phyloP scores from a whole-genome alignment of 75 land plant genomes.

The Isoetes taiwanensis region DNA sequence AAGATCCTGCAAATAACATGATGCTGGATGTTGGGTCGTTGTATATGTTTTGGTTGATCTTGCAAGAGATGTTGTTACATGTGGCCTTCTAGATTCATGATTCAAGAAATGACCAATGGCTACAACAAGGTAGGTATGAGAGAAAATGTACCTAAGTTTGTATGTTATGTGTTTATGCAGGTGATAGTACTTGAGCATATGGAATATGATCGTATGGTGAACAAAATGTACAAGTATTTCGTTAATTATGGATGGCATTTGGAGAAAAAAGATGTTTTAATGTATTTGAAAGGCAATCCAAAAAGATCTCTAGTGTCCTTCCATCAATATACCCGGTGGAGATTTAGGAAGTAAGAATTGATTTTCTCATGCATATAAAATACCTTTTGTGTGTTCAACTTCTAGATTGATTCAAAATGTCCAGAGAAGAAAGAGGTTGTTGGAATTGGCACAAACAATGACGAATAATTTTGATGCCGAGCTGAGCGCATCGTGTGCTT shows the following conservation, averaged over 20 bases:
- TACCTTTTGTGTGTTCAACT: too few relatives aligned
- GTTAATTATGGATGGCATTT: slow-evolving; percentile 19
- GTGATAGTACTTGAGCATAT: too few relatives aligned
- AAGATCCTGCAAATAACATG: slow-evolving; percentile 55
- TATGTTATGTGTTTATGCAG: neutral
- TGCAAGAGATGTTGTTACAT: slow-evolving; percentile 21
- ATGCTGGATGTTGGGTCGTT: slow-evolving; percentile 43
- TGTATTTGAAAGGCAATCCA: slow-evolving; percentile 20
- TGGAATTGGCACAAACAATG: slow-evolving; percentile 27
- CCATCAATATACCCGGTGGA: neutral
- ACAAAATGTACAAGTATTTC: slow-evolving; percentile 10
- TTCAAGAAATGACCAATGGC: slow-evolving; percentile 13
- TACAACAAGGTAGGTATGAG: slow-evolving; percentile 8
- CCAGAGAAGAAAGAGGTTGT: slow-evolving; percentile 7
- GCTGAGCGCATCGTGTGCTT: slow-evolving; percentile 9
- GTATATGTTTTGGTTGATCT: slow-evolving; percentile 62
- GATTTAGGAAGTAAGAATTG: neutral
- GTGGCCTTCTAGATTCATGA: slow-evolving; percentile 15
- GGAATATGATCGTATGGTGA: slow-evolving; percentile 11
- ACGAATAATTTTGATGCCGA: slow-evolving; percentile 14
- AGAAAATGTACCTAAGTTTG: too few relatives aligned
- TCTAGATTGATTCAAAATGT: neutral
- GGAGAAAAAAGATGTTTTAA: slow-evolving; percentile 20
- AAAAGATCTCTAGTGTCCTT: slow-evolving; percentile 13
- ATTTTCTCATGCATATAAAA: too few relatives aligned